Evolutionary conservation across 169 alveolate species (phyloP).

Genomic region (Plasmodium cynomolgi): DNA sequence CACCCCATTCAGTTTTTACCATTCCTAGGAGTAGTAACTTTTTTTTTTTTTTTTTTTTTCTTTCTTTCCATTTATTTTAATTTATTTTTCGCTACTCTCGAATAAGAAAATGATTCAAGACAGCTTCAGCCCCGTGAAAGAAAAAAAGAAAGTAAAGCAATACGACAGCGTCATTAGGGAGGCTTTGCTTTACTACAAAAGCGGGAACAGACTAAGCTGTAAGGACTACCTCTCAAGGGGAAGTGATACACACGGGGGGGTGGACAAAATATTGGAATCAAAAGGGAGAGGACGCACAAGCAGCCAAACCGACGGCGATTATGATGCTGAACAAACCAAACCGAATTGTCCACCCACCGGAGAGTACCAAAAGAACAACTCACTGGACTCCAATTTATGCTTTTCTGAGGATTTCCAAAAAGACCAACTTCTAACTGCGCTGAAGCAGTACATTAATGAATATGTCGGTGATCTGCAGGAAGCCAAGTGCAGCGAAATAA

Average conservation of each 20-base stretch:
- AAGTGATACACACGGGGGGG: background rate
- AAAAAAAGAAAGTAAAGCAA: slow-evolving; percentile 4
- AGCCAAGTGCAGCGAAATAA: slow-evolving; percentile 25
- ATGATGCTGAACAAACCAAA: background rate
- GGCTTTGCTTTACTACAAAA: slow-evolving; percentile 19
- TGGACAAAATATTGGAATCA: background rate
- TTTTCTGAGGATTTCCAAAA: background rate
- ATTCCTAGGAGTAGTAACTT: background rate
- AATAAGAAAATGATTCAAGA: slow-evolving; percentile 10
- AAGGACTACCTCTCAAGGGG: background rate
- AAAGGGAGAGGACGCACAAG: background rate
- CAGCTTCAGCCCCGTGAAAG: background rate
- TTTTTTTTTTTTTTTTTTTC: background rate
- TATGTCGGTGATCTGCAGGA: slow-evolving; percentile 26
- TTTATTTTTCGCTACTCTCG: background rate
- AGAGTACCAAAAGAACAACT: background rate
- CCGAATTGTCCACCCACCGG: background rate
- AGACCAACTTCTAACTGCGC: background rate
- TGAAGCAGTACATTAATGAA: slow-evolving; percentile 23
- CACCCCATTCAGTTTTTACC: background rate
- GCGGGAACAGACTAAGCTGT: background rate
- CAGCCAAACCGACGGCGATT: background rate
- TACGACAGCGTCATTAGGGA: slow-evolving; percentile 21
- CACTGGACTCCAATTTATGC: background rate
- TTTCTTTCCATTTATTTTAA: background rate